Evolutionary conservation across 1,139 yeast species (phyloP).

Genomic region (Sugiyamaella pinicola): DNA sequence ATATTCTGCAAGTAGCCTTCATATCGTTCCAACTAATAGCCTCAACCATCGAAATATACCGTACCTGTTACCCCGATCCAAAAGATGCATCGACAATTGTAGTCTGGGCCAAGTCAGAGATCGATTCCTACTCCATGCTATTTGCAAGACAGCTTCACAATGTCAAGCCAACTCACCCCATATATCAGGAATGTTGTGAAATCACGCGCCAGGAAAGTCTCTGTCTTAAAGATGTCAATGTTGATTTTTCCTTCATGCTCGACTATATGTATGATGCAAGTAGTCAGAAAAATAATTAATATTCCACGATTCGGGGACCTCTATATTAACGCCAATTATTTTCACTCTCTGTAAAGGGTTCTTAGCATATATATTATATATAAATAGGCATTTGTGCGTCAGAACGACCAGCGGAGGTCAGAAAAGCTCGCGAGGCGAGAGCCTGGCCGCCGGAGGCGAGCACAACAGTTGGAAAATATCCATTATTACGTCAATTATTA

Average conservation of each 20-base stretch:
- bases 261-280: slow-evolving; percentile 65
- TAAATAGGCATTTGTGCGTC: neutral
- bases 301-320: neutral
- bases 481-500: neutral
- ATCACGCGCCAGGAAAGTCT: slow-evolving; percentile 62
- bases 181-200: slow-evolving; percentile 54
- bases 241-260: slow-evolving; percentile 69
- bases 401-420: too few relatives aligned
- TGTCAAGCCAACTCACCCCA: slow-evolving; percentile 52
- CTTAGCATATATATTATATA: neutral
- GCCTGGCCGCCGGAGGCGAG: neutral
- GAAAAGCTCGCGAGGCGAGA: too few relatives aligned
- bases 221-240: slow-evolving; percentile 39
- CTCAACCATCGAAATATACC: slow-evolving; percentile 52
- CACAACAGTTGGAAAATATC: neutral
- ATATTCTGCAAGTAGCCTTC: slow-evolving; percentile 60
- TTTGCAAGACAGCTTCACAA: slow-evolving; percentile 72
- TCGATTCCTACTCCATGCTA: slow-evolving; percentile 58
- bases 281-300: slow-evolving; percentile 1
- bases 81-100: slow-evolving; percentile 49
- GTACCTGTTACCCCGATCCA: slow-evolving; percentile 47
- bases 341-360: too few relatives aligned
- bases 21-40: slow-evolving; percentile 59
- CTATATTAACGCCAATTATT: too few relatives aligned
- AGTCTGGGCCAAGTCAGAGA: slow-evolving; percentile 72